Evolutionary conservation across 2,329 filamentous ascomycete species (phyloP).

Genomic region (Aspergillus fumigatus): DNA sequence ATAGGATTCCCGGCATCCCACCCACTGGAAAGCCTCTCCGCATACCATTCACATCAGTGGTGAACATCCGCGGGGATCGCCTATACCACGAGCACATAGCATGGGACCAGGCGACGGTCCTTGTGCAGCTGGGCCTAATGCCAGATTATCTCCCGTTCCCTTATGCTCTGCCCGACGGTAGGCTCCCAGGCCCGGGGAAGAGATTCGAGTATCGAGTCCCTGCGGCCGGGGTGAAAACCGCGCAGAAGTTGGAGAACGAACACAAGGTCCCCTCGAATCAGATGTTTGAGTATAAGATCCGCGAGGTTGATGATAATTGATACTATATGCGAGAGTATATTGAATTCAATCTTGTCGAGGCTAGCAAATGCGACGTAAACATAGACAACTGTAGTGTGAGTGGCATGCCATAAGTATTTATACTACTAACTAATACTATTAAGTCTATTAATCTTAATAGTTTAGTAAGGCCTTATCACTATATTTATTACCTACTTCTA

Average conservation of each 20-base stretch:
- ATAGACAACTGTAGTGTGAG: no score
- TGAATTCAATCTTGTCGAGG: no score
- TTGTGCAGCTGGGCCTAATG: conserved; percentile 59
- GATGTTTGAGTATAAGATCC: conserved; percentile 47
- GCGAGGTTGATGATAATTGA: conserved; percentile 21
- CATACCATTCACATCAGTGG: conserved; percentile 62
- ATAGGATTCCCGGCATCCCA: conserved; percentile 54
- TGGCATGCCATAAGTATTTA: no score
- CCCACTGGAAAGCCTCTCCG: conserved; percentile 52
- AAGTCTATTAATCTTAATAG: no score
- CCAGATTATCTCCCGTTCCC: conserved; percentile 63
- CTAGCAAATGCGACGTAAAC: no score
- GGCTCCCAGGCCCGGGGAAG: conserved; percentile 34
- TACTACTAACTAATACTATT: no score
- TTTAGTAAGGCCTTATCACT: no score
- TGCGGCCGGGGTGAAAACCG: conserved; percentile 53
- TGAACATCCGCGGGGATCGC: conserved; percentile 64
- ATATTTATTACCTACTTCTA: no score
- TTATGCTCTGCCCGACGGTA: conserved; percentile 45
- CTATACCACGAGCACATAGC: conserved; percentile 67
- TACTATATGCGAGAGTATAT: not conserved
- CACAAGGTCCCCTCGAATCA: conserved; percentile 49
- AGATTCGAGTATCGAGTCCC: conserved; percentile 59
- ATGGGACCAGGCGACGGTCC: conserved; percentile 63
- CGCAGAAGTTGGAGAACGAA: conserved; percentile 49